Conservation (phyloP, 2,329 filamentous ascomycete genomes). For the Colletotrichum tanaceti region DNA sequence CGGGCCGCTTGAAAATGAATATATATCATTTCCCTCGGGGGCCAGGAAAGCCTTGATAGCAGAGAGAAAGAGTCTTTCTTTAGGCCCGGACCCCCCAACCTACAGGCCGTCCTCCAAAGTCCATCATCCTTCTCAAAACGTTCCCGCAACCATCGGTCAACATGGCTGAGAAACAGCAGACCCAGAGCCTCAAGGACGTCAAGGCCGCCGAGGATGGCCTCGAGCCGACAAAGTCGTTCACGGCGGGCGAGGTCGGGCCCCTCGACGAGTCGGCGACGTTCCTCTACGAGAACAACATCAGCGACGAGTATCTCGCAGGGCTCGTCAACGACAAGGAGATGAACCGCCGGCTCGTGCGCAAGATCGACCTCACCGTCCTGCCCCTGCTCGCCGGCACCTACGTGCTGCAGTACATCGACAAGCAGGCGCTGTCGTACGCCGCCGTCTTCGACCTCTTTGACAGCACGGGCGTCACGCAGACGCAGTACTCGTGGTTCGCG, state of each 20-base stretch:
- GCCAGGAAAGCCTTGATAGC: too few species aligned
- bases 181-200: slow-evolving; percentile 22
- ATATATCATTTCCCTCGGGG: background rate
- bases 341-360: slow-evolving; percentile 51
- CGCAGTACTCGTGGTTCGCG: slow-evolving; percentile 66
- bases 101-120: background rate
- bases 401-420: slow-evolving; percentile 67
- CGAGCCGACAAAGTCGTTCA: slow-evolving; percentile 37
- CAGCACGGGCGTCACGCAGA: slow-evolving; percentile 58
- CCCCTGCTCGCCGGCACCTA: slow-evolving; percentile 64
- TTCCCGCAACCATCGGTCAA: background rate
- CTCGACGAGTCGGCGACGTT: slow-evolving; percentile 63
- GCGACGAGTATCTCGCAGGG: slow-evolving; percentile 54
- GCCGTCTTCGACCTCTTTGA: slow-evolving; percentile 67
- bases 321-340: slow-evolving; percentile 56
- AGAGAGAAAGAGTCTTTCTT: background rate
- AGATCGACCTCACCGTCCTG: slow-evolving; percentile 62
- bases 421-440: slow-evolving; percentile 64
- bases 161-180: slow-evolving; percentile 21
- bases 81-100: too few species aligned
- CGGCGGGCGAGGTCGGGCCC: slow-evolving; percentile 43
- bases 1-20: slow-evolving; percentile 25
- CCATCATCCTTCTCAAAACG: background rate
- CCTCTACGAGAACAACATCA: slow-evolving; percentile 60
- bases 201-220: slow-evolving; percentile 34